These are phyloP conservation scores for Lichtheimia ramosa DNA, from an alignment of 371 early-diverging fungal species.

Conservation along the genomic window DNA sequence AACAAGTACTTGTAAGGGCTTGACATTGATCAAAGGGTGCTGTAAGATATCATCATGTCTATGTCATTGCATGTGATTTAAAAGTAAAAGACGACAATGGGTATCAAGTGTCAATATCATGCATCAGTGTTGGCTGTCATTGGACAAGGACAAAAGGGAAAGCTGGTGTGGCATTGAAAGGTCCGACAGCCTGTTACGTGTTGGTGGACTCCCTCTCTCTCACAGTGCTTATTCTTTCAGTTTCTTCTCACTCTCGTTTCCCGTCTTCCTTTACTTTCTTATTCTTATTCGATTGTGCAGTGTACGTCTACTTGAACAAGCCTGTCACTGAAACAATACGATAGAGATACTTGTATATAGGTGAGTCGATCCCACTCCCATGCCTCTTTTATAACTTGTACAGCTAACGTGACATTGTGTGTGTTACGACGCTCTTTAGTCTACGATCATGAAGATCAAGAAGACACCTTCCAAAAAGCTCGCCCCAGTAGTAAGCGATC, in stretches of 20 bases:
- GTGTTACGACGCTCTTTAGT: slow-evolving; percentile 11
- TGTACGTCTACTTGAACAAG: neutral
- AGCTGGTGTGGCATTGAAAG: neutral
- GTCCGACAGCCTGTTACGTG: neutral
- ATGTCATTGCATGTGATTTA: no score
- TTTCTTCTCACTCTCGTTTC: neutral
- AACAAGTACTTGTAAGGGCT: no score
- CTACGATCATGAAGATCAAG: slow-evolving; percentile 65
- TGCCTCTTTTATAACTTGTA: neutral
- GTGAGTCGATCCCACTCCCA: neutral
- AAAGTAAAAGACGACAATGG: no score
- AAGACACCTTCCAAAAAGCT: slow-evolving; percentile 68
- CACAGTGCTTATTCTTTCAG: neutral
- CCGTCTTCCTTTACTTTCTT: neutral
- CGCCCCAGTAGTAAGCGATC: slow-evolving; percentile 55
- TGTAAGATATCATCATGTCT: no score
- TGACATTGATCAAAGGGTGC: no score
- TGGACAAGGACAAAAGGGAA: no score
- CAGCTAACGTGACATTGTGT: slow-evolving; percentile 3
- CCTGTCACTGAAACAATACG: neutral
- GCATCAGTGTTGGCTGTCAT: no score
- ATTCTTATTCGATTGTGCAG: neutral
- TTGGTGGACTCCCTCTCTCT: neutral
- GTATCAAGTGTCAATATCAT: no score
- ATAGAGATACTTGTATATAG: neutral